Evolutionary conservation across 202 grass and related monocot genomes (phyloP), one percentile per base, ranked within the genome.

Genomic region (Setaria viridis): DNA sequence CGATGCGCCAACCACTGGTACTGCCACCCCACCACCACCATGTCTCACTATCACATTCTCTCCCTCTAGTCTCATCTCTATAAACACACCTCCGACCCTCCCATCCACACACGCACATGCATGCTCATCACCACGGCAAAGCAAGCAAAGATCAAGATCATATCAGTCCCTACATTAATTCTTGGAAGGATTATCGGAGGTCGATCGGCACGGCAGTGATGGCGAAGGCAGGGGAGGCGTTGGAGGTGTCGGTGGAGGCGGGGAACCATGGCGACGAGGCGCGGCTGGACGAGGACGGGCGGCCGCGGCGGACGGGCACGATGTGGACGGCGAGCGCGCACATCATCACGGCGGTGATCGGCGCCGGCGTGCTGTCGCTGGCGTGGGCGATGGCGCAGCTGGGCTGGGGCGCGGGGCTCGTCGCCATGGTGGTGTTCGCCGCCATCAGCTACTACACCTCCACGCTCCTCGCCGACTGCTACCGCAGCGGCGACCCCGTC

Each of bases 321-420:
- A 62, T 94, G 54, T 92, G 93, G 96, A 94, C 93, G 82, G 88
- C 93, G 32, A 98, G 91, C 84, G 93, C 93, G 73, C 96, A 98
- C 71, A 95, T 99, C 82, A 88, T 99, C 71, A 99, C 96, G 13
- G 95, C 95, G 0, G 93, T 98, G 19, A 99, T 95, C 86, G 96
- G 96, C 4, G 92, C 93, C 4, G 96, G 93, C 0, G 96, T 95
- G 42, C 90, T 99, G 19, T 99, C 93, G 0, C 91, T 99, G 70
- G 96, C 96, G 0, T 99, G 93, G 96, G 91, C 96, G 2, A 90
- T 99, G 66, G 96, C 91, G 11, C 96, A 99, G 88, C 93, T 99
- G 2, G 96, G 96, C 0, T 99, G 96, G 96, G 88, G 11, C 17
- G 91, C 93, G 0, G 96, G 93, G 56, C 90, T 93, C 0, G 82